Base-by-base conservation (phyloP, 768 basidiomycete genomes). In the Xerocomus brunneocitrinus region DNA sequence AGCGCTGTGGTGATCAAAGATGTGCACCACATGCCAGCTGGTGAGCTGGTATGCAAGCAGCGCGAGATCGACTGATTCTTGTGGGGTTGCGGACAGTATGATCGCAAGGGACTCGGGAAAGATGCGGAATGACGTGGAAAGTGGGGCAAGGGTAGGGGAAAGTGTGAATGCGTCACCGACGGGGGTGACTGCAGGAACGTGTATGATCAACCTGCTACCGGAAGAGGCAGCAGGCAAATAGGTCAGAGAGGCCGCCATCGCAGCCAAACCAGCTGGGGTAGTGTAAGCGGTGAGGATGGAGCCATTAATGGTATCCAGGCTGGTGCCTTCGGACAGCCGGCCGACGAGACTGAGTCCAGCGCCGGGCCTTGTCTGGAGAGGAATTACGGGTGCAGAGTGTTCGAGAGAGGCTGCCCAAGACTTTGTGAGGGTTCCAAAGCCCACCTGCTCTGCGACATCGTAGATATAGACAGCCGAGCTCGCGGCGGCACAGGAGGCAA, bases 1-100 rank as follows among this genome's bases (percentile, higher is more conserved):
- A 31, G 84, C 77, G 56, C 83, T 82, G 64, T 89, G 79, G 61
- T 95, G 90, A 69, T 98, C 94, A 65, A 98, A 94, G 39, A 98
- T 73, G 68, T 98, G 93, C 51, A 94, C 78, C 52, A 90, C 84
- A 69, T 95, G 91, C 39, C 73, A 79, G 19, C 73, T 67, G 14
- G 77, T 76, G 47, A 89, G 70, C 54, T 76, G 77, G 74, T 94
- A 94, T n/a, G 91, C 77, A 45, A 91, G 76, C 27, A 80, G 63
- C 3, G 93, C 81, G 51, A 92, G 80, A 62, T 91, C 87, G 44
- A 85, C 79, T 14, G 89, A 77, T 67, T 97, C 91, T 58, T 89
- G 86, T 1, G 92, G 83, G 4, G 89, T 85, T 3, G 91, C 84
- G 36, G 93, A 95, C 51, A 95, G 77, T 46, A 97, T 71, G 39